Conservation (phyloP, 2,329 filamentous ascomycete species). For the Aspergillus chevalieri region DNA sequence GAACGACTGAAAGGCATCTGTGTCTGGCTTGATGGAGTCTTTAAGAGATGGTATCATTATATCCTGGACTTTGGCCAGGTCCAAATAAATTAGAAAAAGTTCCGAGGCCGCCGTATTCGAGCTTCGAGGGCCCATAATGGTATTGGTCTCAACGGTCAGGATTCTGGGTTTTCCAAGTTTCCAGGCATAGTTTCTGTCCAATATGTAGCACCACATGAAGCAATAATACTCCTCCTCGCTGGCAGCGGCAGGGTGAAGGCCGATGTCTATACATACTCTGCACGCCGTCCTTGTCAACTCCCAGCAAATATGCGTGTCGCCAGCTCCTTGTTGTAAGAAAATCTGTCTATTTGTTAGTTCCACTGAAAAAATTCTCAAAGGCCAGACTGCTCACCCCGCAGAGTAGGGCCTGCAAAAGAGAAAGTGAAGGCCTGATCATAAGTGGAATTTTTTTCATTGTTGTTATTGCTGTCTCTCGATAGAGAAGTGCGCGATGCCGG, state of each 20-base stretch:
- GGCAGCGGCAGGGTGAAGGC: constrained; percentile 1
- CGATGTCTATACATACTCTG: constrained; percentile 13
- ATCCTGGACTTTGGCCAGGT: constrained; percentile 15
- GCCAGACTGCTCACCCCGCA: constrained; percentile 7
- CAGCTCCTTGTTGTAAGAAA: constrained; percentile 17
- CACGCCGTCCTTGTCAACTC: constrained; percentile 16
- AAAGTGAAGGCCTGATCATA: constrained; percentile 6
- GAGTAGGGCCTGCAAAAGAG: constrained; percentile 11
- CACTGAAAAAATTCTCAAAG: background rate
- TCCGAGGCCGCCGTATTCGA: background rate
- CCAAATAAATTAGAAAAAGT: constrained; percentile 12
- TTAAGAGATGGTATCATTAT: constrained; percentile 8
- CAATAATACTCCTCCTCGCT: constrained; percentile 16
- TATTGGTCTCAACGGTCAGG: too few relatives aligned
- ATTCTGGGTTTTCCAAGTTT: constrained; percentile 8
- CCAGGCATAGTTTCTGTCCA: constrained; percentile 18
- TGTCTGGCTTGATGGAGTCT: background rate
- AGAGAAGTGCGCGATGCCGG: constrained; percentile 4
- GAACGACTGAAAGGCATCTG: background rate
- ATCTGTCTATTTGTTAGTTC: constrained; percentile 2
- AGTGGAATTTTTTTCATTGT: constrained; percentile 13
- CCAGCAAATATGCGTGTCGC: constrained; percentile 11
- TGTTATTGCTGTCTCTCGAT: constrained; percentile 8
- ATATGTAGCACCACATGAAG: constrained; percentile 17
- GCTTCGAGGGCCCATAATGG: too few relatives aligned